Conservation (phyloP, 352 stramenopile genomes). For the Globisporangium cylindrosporum region DNA sequence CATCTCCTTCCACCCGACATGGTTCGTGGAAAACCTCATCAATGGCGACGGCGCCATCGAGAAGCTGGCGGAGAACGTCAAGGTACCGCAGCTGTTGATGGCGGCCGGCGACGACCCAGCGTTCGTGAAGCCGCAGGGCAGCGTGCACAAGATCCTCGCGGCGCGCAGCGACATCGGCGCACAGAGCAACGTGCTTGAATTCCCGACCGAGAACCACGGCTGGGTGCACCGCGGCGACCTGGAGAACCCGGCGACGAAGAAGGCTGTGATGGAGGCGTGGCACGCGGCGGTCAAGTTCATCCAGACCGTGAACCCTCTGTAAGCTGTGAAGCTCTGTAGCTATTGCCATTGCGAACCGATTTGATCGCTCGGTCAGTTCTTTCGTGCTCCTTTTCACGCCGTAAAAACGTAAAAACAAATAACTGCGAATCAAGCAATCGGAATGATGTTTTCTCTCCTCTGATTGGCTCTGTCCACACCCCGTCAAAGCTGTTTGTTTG, state of each 20-base stretch:
- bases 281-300: conserved; percentile 61
- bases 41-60: conserved; percentile 65
- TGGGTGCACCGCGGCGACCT: conserved; percentile 86
- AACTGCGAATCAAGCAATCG: not conserved
- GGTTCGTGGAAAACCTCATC: conserved; percentile 71
- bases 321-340: conserved; percentile 7
- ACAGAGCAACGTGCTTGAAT: conserved; percentile 62
- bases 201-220: conserved; percentile 70
- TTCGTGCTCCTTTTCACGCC: not conserved
- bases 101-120: conserved; percentile 66
- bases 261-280: conserved; percentile 61
- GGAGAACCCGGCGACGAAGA: conserved; percentile 57
- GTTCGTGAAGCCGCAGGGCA: conserved; percentile 63
- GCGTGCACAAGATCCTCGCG: conserved; percentile 72
- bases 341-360: not conserved
- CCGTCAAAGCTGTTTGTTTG: not conserved
- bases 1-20: conserved; percentile 83
- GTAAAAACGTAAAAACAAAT: not conserved
- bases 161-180: conserved; percentile 43
- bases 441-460: not conserved
- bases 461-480: not conserved
- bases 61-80: conserved; percentile 68
- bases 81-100: conserved; percentile 73
- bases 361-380: not conserved
- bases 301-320: conserved; percentile 47